Evolutionary conservation across 176 grass and related monocot genomes (phyloP), one percentile per base, ranked within the genome.

Genomic region (Rhynchospora breviuscula): DNA sequence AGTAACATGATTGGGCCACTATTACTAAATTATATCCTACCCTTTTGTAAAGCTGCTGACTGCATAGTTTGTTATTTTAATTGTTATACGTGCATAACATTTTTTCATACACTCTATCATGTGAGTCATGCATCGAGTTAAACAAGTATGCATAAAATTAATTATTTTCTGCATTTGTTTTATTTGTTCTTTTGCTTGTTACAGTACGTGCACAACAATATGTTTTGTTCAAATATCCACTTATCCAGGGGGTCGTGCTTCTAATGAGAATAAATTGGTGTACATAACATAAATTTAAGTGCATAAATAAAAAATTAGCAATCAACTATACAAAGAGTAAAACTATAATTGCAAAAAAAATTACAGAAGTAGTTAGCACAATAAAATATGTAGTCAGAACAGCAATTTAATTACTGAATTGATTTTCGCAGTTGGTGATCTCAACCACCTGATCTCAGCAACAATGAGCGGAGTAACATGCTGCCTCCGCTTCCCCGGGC

Each of bases 401-500:
- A 5, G 18, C 2, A 19, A 12, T 17, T 2, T 26, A 59, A 60
- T 7, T 62, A n/a, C 0, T 21, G 8, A 46, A 22, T 64, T 66
- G 1, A 11, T 17, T 85, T 29, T 11, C 2, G 75, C 92, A 94
- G 92, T 94, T 83, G 92, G 92, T 26, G 92, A 94, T 25, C 82
- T 94, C 51, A 94, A 94, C 85, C 92, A 94, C 78, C 63, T 94
- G 82, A 94, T 94, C 52, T 91, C 87, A 48, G 89, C 90, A 6
- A 94, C 92, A 62, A 94, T 94, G 92, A 91, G 87, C 2, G 90
- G 92, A 60, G 90, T 94, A 47, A 94, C 92, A 18, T 94, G 90
- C 85, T 91, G 92, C 84, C 92, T 94, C 17, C 87, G 92, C 8
- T 94, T 94, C 85, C 92, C 90, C 1, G 92, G 92, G n/a, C 92